Conservation (phyloP, 106 monocot species). For the Dendrobium catenatum region DNA sequence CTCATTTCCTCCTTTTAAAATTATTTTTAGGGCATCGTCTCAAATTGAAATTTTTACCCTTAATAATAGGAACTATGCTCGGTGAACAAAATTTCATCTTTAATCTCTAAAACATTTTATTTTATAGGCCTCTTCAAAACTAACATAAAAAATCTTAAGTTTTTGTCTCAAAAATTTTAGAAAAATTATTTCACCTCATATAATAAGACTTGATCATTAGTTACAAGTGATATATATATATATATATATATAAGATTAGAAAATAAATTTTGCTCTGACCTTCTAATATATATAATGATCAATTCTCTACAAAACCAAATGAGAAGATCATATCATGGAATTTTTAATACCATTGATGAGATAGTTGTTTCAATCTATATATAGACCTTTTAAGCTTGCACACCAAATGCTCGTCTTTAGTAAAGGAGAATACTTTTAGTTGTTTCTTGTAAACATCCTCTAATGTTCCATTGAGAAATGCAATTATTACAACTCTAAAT, state of each 20-base stretch:
- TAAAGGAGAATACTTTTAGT: not conserved
- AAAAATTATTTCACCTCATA: not conserved
- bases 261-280: not conserved
- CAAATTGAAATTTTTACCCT: not conserved
- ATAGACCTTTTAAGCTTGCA: slow-evolving; percentile 1
- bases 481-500: slow-evolving; percentile 14
- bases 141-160: not conserved
- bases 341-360: slow-evolving; percentile 1
- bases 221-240: no score
- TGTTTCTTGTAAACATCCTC: slow-evolving; percentile 11
- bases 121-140: not conserved
- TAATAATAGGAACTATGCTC: not conserved
- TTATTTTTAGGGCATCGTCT: slow-evolving; percentile 1
- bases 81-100: not conserved
- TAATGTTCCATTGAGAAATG: slow-evolving; percentile 13
- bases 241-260: no score
- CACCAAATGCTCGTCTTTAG: not conserved
- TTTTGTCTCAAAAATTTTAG: not conserved
- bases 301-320: no score
- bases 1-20: not conserved
- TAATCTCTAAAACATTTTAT: not conserved
- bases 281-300: not conserved
- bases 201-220: no score
- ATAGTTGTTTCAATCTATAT: slow-evolving; percentile 7
- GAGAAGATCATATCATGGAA: no score